phyloP scores from a whole-genome alignment of 2,329 filamentous ascomycete genomes.

The Rosellinia necatrix region DNA sequence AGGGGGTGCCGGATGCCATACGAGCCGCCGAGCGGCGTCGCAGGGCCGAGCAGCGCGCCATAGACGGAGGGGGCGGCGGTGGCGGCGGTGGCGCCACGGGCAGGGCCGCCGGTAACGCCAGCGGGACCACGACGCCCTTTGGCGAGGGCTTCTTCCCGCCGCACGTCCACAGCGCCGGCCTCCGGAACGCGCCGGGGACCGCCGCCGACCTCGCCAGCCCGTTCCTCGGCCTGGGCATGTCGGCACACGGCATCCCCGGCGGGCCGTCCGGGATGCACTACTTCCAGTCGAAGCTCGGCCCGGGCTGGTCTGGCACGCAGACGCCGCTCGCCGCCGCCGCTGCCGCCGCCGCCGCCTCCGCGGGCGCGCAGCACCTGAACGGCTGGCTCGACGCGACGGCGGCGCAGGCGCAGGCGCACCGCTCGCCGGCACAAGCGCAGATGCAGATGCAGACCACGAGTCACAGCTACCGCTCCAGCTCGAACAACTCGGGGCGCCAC shows the following conservation, averaged over 20 bases:
- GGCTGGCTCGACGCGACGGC: constrained; percentile 49
- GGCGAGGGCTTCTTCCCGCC: constrained; percentile 41
- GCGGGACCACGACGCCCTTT: constrained; percentile 29
- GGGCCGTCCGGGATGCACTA: constrained; percentile 80
- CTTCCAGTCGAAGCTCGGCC: constrained; percentile 77
- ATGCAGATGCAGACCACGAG: too few species aligned
- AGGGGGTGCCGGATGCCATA: constrained; percentile 41
- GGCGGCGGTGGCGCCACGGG: constrained; percentile 9
- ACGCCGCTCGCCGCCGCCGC: constrained; percentile 80
- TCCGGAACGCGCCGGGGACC: constrained; percentile 40
- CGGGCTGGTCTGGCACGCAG: constrained; percentile 73
- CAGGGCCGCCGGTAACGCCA: constrained; percentile 22
- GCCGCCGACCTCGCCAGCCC: constrained; percentile 56
- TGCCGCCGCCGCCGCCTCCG: constrained; percentile 78
- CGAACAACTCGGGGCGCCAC: constrained; percentile 44
- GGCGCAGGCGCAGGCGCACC: background rate
- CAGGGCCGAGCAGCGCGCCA: constrained; percentile 40
- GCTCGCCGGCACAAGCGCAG: too few species aligned
- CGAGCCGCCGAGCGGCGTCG: constrained; percentile 43
- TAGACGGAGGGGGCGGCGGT: constrained; percentile 26
- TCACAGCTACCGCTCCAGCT: constrained; percentile 22
- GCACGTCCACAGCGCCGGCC: constrained; percentile 46
- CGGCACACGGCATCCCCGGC: constrained; percentile 68
- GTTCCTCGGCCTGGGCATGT: constrained; percentile 57
- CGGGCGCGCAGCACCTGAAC: constrained; percentile 67